Conservation (phyloP, 345 rosid genomes). For the Conringia planisiliqua region DNA sequence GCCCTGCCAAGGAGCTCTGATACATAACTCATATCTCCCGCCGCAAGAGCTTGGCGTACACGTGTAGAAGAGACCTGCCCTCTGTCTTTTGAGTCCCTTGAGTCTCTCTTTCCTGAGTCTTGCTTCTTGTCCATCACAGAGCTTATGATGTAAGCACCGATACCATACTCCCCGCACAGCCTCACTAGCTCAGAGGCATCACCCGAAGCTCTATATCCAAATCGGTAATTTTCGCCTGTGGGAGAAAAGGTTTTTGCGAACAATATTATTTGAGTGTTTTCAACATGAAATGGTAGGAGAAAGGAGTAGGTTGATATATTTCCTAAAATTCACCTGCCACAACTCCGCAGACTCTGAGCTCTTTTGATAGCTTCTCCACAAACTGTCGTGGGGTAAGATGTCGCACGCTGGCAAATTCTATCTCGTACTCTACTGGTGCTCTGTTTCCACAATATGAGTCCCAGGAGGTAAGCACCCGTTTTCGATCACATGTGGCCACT, state of each 20-base stretch:
- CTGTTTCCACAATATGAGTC: slow-evolving; percentile 64
- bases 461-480: slow-evolving; percentile 80
- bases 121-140: slow-evolving; percentile 88
- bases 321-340: slow-evolving; percentile 62
- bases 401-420: slow-evolving; percentile 75
- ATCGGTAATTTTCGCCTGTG: slow-evolving; percentile 83
- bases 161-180: slow-evolving; percentile 65
- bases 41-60: slow-evolving; percentile 82
- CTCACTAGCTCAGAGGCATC: slow-evolving; percentile 67
- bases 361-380: slow-evolving; percentile 86
- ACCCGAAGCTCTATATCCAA: slow-evolving; percentile 94
- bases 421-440: slow-evolving; percentile 58
- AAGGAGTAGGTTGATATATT: background rate
- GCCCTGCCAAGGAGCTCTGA: slow-evolving; percentile 81
- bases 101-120: slow-evolving; percentile 34
- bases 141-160: slow-evolving; percentile 63
- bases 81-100: slow-evolving; percentile 58
- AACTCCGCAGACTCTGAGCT: slow-evolving; percentile 73
- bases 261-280: background rate
- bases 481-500: slow-evolving; percentile 87
- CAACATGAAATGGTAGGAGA: background rate
- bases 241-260: background rate
- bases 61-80: slow-evolving; percentile 97
- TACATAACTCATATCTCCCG: slow-evolving; percentile 72
- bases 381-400: slow-evolving; percentile 76